phyloP scores from a whole-genome alignment of 208 protist species.

The Sergeia podlipaevii region DNA sequence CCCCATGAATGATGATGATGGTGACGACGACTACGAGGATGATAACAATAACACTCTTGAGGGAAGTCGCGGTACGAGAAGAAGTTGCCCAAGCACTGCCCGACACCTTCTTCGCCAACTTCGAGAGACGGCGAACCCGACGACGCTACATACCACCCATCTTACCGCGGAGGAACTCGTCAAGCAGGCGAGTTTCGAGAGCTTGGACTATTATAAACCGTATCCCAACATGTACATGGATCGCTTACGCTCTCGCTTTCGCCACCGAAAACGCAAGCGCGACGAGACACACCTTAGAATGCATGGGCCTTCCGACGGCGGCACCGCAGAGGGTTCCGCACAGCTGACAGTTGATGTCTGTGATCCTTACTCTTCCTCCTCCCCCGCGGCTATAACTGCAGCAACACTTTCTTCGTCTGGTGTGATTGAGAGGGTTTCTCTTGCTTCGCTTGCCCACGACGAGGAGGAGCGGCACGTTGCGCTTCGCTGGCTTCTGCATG shows the following conservation, averaged over 20 bases:
- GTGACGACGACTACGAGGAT: too few species aligned
- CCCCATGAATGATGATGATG: too few species aligned
- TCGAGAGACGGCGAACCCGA: conserved; percentile 63
- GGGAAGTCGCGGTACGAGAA: too few species aligned
- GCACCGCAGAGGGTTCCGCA: not conserved
- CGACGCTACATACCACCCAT: conserved; percentile 36
- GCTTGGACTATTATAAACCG: conserved; percentile 79
- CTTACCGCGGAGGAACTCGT: conserved; percentile 37
- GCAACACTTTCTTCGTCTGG: conserved; percentile 4
- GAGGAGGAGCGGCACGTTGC: conserved; percentile 44
- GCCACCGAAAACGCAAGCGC: not conserved
- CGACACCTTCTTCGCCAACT: too few species aligned
- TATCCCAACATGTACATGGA: conserved; percentile 82
- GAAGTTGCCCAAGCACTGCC: too few species aligned
- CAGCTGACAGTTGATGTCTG: not conserved
- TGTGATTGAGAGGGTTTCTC: conserved; percentile 16
- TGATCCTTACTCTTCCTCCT: not conserved
- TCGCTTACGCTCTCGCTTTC: conserved; percentile 31
- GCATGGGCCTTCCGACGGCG: not conserved
- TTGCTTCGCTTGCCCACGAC: conserved; percentile 32
- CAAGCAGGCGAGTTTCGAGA: conserved; percentile 76
- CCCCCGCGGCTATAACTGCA: conserved; percentile 8
- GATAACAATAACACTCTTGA: too few species aligned
- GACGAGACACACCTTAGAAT: too few species aligned
- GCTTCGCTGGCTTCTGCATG: conserved; percentile 82